A percentile compares a stretch with the other conserved stretches of the same genome.
Evolutionary conservation across 78 protist species (phyloP).

Genomic region (Speleostelium caveatum): DNA sequence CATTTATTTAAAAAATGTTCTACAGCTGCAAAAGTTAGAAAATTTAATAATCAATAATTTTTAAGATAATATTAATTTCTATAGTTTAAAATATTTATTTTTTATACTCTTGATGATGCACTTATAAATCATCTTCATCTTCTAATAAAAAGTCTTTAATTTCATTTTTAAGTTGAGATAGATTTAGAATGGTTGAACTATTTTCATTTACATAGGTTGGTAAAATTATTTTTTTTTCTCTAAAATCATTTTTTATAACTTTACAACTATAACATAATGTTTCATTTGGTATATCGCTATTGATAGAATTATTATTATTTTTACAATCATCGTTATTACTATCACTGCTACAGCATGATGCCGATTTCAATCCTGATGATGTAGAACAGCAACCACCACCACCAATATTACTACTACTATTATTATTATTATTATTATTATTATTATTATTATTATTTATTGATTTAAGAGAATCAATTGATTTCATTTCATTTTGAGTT

Average conservation of each 20-base stretch:
- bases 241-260: conserved; percentile 1
- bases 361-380: background rate
- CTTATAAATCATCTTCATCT: conserved; percentile 20
- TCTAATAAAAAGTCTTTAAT: conserved; percentile 61
- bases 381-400: conserved; percentile 38
- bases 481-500: conserved; percentile 16
- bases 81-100: no score
- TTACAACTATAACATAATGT: conserved; percentile 75
- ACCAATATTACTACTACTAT: background rate
- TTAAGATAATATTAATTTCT: no score
- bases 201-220: conserved; percentile 48
- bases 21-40: no score
- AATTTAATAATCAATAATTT: no score
- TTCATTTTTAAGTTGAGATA: conserved; percentile 36
- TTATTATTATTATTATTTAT: background rate
- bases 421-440: conserved; percentile 29
- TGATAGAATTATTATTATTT: background rate
- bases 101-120: background rate
- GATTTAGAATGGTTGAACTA: conserved; percentile 15
- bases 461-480: background rate
- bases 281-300: background rate
- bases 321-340: background rate
- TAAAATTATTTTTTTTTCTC: background rate
- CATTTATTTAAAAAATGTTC: no score
- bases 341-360: background rate